phyloP scores from a whole-genome alignment of 2,329 filamentous ascomycete genomes.

The Waltergamsia citrina region DNA sequence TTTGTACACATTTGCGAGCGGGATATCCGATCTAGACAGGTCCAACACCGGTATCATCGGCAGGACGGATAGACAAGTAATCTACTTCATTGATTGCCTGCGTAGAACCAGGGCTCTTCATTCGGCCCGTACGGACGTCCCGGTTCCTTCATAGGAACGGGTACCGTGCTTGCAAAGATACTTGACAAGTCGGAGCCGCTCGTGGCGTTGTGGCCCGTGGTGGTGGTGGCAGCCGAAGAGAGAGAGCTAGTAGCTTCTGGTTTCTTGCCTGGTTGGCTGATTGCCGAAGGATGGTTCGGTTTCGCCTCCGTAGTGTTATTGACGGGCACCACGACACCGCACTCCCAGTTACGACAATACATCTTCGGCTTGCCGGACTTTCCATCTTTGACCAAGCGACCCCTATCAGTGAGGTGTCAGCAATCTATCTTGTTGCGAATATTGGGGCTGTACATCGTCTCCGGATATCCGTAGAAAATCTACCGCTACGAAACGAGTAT shows the following conservation, averaged over 20 bases:
- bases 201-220: not conserved
- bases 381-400: conserved; percentile 63
- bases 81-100: conserved; percentile 4
- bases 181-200: conserved; percentile 7
- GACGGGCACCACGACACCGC: conserved; percentile 70
- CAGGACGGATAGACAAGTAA: no score
- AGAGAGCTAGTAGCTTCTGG: no score
- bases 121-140: conserved; percentile 35
- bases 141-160: conserved; percentile 56
- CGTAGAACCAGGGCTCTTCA: conserved; percentile 33
- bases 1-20: no score
- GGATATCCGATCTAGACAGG: no score
- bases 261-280: no score
- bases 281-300: no score
- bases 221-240: not conserved
- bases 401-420: conserved; percentile 41
- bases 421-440: no score
- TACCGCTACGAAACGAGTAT: not conserved
- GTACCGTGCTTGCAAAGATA: conserved; percentile 45
- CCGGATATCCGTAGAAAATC: not conserved
- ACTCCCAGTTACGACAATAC: conserved; percentile 90
- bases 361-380: conserved; percentile 61
- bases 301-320: not conserved
- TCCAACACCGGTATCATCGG: no score
- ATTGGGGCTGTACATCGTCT: not conserved